Conservation (phyloP, 768 basidiomycete species). For the Cantharellus cinnabarinus region DNA sequence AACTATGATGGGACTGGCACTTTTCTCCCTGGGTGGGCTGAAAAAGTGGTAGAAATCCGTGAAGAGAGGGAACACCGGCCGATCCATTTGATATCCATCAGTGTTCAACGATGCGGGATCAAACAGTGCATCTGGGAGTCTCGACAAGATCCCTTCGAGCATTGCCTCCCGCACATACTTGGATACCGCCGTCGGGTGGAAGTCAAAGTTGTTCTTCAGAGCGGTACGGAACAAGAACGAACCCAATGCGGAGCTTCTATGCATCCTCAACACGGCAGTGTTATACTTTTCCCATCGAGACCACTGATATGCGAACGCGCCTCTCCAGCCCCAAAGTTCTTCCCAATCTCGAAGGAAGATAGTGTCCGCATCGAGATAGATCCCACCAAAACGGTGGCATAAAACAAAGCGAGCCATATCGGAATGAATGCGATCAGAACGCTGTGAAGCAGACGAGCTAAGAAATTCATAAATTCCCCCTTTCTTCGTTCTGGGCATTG, state of each 20-base stretch:
- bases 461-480: conserved; percentile 50
- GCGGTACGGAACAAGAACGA: conserved; percentile 89
- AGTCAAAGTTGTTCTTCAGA: conserved; percentile 81
- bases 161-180: conserved; percentile 79
- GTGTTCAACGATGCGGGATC: conserved; percentile 95
- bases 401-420: conserved; percentile 96
- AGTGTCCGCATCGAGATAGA: conserved; percentile 93
- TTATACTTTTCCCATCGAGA: conserved; percentile 83
- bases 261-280: conserved; percentile 86
- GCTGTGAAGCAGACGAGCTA: conserved; percentile 69
- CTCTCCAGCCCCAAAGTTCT: conserved; percentile 91
- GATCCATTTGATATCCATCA: conserved; percentile 74
- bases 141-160: conserved; percentile 61
- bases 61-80: conserved; percentile 90
- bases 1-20: conserved; percentile 66
- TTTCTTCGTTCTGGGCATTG: conserved; percentile 17
- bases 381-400: conserved; percentile 91
- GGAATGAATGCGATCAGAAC: conserved; percentile 82
- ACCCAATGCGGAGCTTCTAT: conserved; percentile 80
- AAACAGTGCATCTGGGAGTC: conserved; percentile 87
- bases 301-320: conserved; percentile 95
- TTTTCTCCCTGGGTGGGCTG: conserved; percentile 47
- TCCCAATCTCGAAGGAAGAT: conserved; percentile 96
- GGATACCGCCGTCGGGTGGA: conserved; percentile 92
- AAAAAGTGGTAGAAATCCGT: conserved; percentile 83